Base-by-base conservation (phyloP, 2,329 filamentous ascomycete species). In the Ascochyta viciae-villosae region DNA sequence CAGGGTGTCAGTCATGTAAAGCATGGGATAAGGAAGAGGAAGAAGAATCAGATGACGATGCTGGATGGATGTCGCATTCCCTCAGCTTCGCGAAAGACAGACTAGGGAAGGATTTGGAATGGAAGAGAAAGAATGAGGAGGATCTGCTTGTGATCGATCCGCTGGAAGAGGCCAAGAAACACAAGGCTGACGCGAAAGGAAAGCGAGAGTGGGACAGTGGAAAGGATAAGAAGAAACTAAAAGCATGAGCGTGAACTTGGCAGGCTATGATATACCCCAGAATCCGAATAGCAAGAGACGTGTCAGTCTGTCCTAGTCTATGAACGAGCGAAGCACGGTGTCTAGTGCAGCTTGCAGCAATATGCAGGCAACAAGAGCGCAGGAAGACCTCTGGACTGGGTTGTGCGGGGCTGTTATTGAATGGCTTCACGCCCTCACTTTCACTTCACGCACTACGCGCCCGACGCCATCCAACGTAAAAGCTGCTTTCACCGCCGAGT, bases 131-230 rank as follows among this genome's bases (percentile, higher is more conserved):
- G 76, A 93, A 94, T 50, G 92, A 95, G 70, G 92, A 97, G 54
- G 91, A 97, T 68, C 76, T 96, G 39, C 86, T 96, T 41, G 92
- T 98, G 3, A 97, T 98, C 75, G 95, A 99, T 79, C 93, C 93
- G 1, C 81, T 91, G 53, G 91, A 93, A 74, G 92, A 91, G 74
- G 89, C 90, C 40, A 87, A 86, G 71, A 89, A 89, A 35, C 80
- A 96, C 35, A 85, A 80, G 64, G 83, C 83, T 10, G 82, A 84
- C 61, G 82, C 83, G 58, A 87, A 86, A 52, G 67, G 64, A 42
- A 72, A 68, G 42, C 59, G 65, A 24, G 68, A 69, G 12, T 66
- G 70, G 65, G 71, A 73, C 42, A 44, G 49, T 12, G 57, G 45
- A 3, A 72, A 69, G 29, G 59, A 57, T 6, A 65, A 65, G 39